Base-by-base conservation (phyloP, 2,329 filamentous ascomycete species). In the Calcarisporium arbuscula region DNA sequence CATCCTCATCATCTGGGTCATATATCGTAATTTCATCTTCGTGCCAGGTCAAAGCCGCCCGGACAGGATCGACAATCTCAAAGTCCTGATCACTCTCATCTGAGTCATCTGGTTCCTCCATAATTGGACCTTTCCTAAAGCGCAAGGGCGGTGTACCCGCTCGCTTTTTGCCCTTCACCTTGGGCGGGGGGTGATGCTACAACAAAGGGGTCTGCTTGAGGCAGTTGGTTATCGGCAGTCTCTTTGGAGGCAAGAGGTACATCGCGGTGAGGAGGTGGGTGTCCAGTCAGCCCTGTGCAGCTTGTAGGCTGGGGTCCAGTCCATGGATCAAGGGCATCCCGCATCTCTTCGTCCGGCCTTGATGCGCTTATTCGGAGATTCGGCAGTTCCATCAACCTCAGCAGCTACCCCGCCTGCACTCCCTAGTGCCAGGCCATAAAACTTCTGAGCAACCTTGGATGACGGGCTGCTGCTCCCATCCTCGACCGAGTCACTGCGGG, bases 1-100 rank as follows among this genome's bases (percentile, higher is more conserved):
- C 78, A 42, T 82, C 77, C 42, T 72, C 67, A 49, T 82, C 78
- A 26, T 76, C 64, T 1, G 76, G 73, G 45, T 80, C 72, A 52
- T 81, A 78, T 19, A 80, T 65, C 2, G 78, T 82, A 40, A 82
- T 82, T 50, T 82, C 78, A 45, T 81, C 72, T 43, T 80, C 75
- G 47, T 77, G 76, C 78, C 78, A 82, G 2, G 78, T 82, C 34
- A 81, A 60, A 4, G 74, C 68, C 6, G 76, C 74, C 22, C 75
- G 66, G 8, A 77, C 50, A 0, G 73, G 72, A 35, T 77, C 74
- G 34, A 65, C 57, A 19, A 74, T 54, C 27, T 55, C 46, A 10
- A 51, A 47, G 10, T 59, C 61, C 8, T 60, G 54, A 8, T 62
- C 56, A n/a, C n/a, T n/a, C 12, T 42, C 42, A 19, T 47, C 50